These are phyloP conservation scores for Perkinsela sp. DNA, from an alignment of 208 protist genomes.

Conservation along the genomic window DNA sequence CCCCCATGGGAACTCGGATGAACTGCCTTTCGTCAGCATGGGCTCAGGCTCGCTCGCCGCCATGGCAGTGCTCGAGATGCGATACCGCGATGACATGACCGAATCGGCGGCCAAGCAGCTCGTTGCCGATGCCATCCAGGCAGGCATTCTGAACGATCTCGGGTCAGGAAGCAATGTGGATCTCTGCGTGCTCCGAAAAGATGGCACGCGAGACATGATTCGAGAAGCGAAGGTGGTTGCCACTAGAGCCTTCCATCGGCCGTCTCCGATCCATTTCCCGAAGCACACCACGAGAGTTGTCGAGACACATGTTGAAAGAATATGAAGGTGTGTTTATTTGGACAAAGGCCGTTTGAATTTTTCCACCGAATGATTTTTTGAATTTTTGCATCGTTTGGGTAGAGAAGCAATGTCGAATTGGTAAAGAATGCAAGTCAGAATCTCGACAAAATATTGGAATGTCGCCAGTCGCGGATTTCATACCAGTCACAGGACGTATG, in stretches of 20 bases:
- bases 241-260: not conserved
- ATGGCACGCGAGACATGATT: not conserved
- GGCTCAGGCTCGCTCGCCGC: slow-evolving; percentile 96
- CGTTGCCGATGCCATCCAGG: slow-evolving; percentile 79
- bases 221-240: not conserved
- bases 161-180: slow-evolving; percentile 97
- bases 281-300: not conserved
- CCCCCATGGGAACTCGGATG: slow-evolving; percentile 86
- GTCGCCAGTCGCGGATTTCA: not conserved
- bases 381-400: no score
- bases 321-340: not conserved
- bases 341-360: no score
- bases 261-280: not conserved
- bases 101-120: slow-evolving; percentile 86
- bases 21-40: slow-evolving; percentile 95
- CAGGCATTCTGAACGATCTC: slow-evolving; percentile 99
- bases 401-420: no score
- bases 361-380: no score
- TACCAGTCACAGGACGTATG: not conserved
- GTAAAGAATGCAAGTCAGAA: no score
- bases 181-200: slow-evolving; percentile 74
- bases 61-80: slow-evolving; percentile 88
- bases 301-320: not conserved
- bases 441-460: no score
- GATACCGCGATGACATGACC: slow-evolving; percentile 74